Evolutionary conservation across 306 rosid species (phyloP).

Genomic region (Trichosanthes truncata): DNA sequence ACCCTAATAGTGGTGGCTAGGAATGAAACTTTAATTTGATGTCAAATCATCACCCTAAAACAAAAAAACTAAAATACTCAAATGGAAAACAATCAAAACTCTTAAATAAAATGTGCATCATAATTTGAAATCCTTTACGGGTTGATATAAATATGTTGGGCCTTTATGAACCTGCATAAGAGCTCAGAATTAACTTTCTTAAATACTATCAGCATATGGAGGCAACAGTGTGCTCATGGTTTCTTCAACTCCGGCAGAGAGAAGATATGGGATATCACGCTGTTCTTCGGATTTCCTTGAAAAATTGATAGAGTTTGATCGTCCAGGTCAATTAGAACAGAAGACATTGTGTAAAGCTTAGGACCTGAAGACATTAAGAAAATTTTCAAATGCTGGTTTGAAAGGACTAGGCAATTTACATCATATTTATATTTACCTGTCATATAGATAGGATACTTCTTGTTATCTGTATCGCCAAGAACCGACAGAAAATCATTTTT

Average conservation of each 20-base stretch:
- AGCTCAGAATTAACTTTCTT: constrained; percentile 6
- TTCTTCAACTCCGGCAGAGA: constrained; percentile 30
- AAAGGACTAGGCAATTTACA: no score
- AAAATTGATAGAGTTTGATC: constrained; percentile 60
- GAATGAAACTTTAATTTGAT: no score
- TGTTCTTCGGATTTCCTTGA: constrained; percentile 51
- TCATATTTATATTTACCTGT: no score
- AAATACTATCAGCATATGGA: neutral
- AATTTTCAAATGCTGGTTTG: neutral
- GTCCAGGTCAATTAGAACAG: constrained; percentile 56
- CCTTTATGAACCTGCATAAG: constrained; percentile 55
- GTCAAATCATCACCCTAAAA: no score
- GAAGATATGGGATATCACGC: constrained; percentile 40
- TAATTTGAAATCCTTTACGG: no score
- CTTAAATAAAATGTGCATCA: no score
- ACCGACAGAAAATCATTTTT: constrained; percentile 44
- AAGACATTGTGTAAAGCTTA: constrained; percentile 51
- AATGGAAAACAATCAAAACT: no score
- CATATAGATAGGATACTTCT: constrained; percentile 56
- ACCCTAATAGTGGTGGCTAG: no score
- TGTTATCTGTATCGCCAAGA: constrained; percentile 48
- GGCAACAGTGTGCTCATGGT: constrained; percentile 2
- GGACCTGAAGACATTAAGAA: constrained; percentile 46
- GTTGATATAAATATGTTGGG: no score
- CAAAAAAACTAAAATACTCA: no score